Base-by-base conservation (phyloP, 306 rosid genomes). In the Vigna reflexopilosa region DNA sequence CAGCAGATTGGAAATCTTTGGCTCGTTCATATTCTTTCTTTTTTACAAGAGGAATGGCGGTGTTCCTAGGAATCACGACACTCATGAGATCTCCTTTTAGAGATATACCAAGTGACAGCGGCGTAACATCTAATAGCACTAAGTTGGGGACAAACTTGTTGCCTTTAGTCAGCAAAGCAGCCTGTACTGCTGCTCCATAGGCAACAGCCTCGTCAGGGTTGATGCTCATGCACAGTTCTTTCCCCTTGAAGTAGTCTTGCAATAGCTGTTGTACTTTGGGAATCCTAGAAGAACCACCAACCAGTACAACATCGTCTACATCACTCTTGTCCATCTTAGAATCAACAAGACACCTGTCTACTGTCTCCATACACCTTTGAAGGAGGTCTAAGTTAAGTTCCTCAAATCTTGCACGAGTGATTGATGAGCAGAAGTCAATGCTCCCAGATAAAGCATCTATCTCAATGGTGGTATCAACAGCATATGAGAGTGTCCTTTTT, bases 211-310 rank as follows among this genome's bases (percentile, higher is more conserved):
- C 81, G 17, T 76, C 80, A 19, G 80, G 64, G 36, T 76, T 76
- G 26, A 67, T 44, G 58, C 81, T 67, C 34, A 6, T 67, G 49
- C 48, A 77, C 13, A 67, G 8, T 0, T 77, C 81, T 7, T 67
- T 77, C 14, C 81, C 81, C 3, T 40, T 49, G 36, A 88, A 86
- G 66, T 82, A 88, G 36, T 86, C 90, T 51, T 75, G 80, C 83
- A 88, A 71, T 0, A 86, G 50, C 52, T 82, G 85, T 64, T 86
- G 90, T 50, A 89, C 86, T 57, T 89, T 89, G 7, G 89, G 90
- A 76, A 89, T 86, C 7, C 93, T 83, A 2, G 89, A 14, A 84
- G 89, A 65, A 38, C 76, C 81, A 17, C 81, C 75, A 54, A 77
- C 59, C 30, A 77, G 75, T 51, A 77, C 81, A 17, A 68, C 85